Base-by-base conservation (phyloP, 257 asterid genomes). In the Solanum boliviense region DNA sequence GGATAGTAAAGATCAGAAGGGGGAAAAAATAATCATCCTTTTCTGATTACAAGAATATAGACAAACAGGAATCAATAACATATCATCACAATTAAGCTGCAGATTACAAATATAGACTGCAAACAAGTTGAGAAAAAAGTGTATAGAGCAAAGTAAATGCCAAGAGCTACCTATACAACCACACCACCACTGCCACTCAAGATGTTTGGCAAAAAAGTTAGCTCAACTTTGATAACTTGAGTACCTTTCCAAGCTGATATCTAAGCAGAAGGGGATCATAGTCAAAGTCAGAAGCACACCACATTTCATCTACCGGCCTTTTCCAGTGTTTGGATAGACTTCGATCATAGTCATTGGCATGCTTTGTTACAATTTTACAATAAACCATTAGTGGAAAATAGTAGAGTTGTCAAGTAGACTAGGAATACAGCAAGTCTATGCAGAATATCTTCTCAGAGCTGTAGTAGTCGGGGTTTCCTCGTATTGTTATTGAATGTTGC, bases 151-250 rank as follows among this genome's bases (percentile, higher is more conserved):
- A 91, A 90, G 90, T 88, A 91, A 88, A 89, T 84, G 90, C 91
- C 95, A 91, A 81, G 89, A 85, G 87, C 95, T 92, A 94, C 94
- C 98, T 92, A 94, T 96, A 95, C 99, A 93, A 93, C 95, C 92
- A 88, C 92, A 91, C 90, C 86, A 88, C 86, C 90, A 93, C 91
- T 88, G 92, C 91, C 94, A 91, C 94, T 91, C 93, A 84, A 89
- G 90, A 89, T 89, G 89, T 87, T 86, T 65, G 92, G 83, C 83
- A 91, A 90, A 91, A 91, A 90, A 90, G 94, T 91, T 93, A 93
- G 95, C 93, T 93, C 92, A 91, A 91, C 95, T 89, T 92, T 85
- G 87, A 91, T 91, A 89, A 91, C 95, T 90, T 90, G 92, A 16
- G 85, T 46, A 76, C 84, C 72, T 84, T 91, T 87, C 89, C 91